Base-by-base conservation (phyloP, 805 yeast genomes). In the Ogataea minuta region DNA sequence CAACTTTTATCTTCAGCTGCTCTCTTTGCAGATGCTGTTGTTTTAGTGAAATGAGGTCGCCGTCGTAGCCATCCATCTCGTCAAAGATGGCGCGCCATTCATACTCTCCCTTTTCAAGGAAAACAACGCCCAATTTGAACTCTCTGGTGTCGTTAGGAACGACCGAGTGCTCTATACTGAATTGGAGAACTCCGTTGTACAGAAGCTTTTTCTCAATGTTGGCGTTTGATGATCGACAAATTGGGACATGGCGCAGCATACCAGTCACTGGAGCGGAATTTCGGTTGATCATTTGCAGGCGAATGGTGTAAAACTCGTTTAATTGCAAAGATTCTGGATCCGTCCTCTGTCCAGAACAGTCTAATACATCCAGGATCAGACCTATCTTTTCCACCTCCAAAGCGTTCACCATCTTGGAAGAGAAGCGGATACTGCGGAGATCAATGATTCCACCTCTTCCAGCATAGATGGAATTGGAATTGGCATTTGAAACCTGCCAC, bases 81-180 rank as follows among this genome's bases (percentile, higher is more conserved):
- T 80, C 84, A 46, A 79, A 67, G 10, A 78, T 59, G 0, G 75
- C 73, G 1, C 90, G 87, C 83, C 95, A 81, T 57, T 86, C 93
- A 56, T 81, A 89, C 33, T 77, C 81, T 2, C 97, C 98, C 31
- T 71, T 71, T 39, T 84, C 90, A 26, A 90, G 63, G 4, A 87
- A 74, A 13, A 81, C 71, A 34, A 81, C 73, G 6, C 86, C 77
- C 27, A 84, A 56, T 16, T 68, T 68, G 21, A 77, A 63, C 2
- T 57, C 64, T 3, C 64, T 36, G 0, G 66, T 52, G 17, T 63
- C 70, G 1, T 75, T 73, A 0, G 82, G 70, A 2, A 50, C 52
- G 1, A 81, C 49, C 2, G 62, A 56, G 1, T 60, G 50, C 0
- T 71, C 65, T 5, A 80, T 55, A 16, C 75, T 73, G 19, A 66